These are phyloP conservation scores for Apodospora peruviana DNA, from an alignment of 495 filamentous ascomycete genomes.

Conservation along the genomic window DNA sequence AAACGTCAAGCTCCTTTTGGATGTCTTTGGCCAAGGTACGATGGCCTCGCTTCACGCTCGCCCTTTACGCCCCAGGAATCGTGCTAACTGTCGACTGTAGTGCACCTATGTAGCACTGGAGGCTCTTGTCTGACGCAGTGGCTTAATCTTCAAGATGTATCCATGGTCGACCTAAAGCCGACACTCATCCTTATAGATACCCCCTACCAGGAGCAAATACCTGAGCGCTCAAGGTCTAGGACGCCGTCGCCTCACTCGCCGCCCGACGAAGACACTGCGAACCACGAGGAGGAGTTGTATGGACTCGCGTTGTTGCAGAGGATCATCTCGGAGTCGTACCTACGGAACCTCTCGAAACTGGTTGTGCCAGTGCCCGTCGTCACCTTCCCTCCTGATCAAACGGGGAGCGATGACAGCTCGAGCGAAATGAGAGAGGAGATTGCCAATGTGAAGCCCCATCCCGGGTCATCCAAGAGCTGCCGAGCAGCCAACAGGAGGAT, in stretches of 20 bases:
- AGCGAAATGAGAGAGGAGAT: conserved; percentile 29
- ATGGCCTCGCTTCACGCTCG: neutral
- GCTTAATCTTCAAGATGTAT: conserved; percentile 58
- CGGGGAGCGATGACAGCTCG: conserved; percentile 20
- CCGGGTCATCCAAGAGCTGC: conserved; percentile 7
- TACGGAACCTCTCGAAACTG: conserved; percentile 64
- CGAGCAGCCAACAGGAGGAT: conserved; percentile 35
- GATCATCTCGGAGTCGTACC: conserved; percentile 64
- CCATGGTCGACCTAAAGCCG: conserved; percentile 59
- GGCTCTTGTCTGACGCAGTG: conserved; percentile 65
- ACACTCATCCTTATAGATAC: conserved; percentile 75
- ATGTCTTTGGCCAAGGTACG: conserved; percentile 47
- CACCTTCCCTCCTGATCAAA: conserved; percentile 23
- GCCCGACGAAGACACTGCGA: conserved; percentile 25
- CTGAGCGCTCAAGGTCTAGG: conserved; percentile 26
- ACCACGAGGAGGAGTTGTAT: conserved; percentile 52
- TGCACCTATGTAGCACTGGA: conserved; percentile 67
- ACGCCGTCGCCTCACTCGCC: conserved; percentile 40
- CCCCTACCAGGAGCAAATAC: conserved; percentile 46
- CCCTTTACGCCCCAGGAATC: neutral
- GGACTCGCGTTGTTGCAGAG: conserved; percentile 64
- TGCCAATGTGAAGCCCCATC: conserved; percentile 20
- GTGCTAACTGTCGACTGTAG: conserved; percentile 40
- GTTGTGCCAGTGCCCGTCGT: conserved; percentile 70
- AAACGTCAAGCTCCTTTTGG: conserved; percentile 42